These are phyloP conservation scores for Primulina eburnea DNA, from an alignment of 257 asterid genomes.

Conservation along the genomic window DNA sequence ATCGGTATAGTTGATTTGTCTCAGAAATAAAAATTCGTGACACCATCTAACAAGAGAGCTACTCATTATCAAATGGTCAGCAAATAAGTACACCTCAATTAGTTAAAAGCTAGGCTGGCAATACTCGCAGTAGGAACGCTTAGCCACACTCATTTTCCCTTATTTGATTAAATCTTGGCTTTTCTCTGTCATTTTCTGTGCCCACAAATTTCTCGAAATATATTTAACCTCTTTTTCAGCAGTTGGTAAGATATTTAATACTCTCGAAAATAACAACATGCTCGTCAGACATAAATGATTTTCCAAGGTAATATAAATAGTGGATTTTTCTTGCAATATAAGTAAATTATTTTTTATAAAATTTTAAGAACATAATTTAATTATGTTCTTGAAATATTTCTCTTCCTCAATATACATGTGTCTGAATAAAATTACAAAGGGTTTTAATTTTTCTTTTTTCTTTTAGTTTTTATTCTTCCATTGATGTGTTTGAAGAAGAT, in stretches of 20 bases:
- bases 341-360: no score
- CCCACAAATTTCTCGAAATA: neutral
- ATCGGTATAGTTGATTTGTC: no score
- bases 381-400: no score
- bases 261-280: neutral
- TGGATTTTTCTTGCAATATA: neutral
- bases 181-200: constrained; percentile 12
- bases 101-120: constrained; percentile 54
- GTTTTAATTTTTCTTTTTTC: no score
- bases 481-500: no score
- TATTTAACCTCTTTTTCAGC: neutral
- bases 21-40: no score
- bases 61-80: constrained; percentile 33
- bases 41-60: no score
- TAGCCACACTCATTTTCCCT: constrained; percentile 27
- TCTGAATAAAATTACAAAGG: no score
- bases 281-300: neutral
- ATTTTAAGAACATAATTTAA: neutral
- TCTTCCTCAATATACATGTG: no score
- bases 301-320: neutral
- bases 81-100: constrained; percentile 36
- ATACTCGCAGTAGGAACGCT: constrained; percentile 25
- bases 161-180: neutral
- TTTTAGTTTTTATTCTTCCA: no score
- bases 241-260: neutral